Evolutionary conservation across 2,329 filamentous ascomycete genomes (phyloP).

Genomic region (Grosmannia serpens): DNA sequence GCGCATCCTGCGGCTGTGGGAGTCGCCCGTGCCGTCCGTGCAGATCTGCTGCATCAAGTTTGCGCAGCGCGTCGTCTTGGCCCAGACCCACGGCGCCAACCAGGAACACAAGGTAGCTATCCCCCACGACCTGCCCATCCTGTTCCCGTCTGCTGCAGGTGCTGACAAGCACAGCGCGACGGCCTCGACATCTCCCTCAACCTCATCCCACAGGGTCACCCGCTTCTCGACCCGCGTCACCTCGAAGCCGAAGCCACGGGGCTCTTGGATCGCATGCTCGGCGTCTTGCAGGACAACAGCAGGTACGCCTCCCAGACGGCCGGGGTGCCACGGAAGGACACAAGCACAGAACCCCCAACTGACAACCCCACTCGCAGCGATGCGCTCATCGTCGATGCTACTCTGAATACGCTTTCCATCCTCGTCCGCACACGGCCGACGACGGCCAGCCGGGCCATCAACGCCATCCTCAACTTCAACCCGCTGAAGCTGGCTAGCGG

Average conservation of each 20-base stretch:
- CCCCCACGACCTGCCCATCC: not conserved
- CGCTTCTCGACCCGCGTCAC: conserved; percentile 64
- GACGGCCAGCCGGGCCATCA: conserved; percentile 75
- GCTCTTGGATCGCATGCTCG: conserved; percentile 76
- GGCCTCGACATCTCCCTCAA: conserved; percentile 78
- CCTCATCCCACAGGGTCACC: conserved; percentile 73
- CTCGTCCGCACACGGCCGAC: conserved; percentile 72
- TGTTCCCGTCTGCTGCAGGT: not conserved
- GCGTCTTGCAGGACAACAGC: conserved; percentile 73
- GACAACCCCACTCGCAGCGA: conserved; percentile 44
- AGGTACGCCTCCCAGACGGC: conserved; percentile 40
- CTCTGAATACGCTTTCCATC: conserved; percentile 75
- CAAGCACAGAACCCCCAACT: too few species aligned
- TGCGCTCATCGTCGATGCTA: conserved; percentile 78
- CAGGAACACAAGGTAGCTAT: conserved; percentile 66
- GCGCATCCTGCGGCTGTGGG: conserved; percentile 81
- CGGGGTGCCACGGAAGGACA: too few species aligned
- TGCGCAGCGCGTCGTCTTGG: conserved; percentile 81
- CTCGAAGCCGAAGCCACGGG: conserved; percentile 91
- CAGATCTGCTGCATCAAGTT: conserved; percentile 97
- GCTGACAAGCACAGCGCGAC: conserved; percentile 37
- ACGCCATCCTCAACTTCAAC: conserved; percentile 80
- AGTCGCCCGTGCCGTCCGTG: conserved; percentile 61
- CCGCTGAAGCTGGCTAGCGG: conserved; percentile 64
- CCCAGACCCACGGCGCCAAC: conserved; percentile 76